Base-by-base conservation (phyloP, 1,139 yeast species). In the Geotrichum macrosporum region DNA sequence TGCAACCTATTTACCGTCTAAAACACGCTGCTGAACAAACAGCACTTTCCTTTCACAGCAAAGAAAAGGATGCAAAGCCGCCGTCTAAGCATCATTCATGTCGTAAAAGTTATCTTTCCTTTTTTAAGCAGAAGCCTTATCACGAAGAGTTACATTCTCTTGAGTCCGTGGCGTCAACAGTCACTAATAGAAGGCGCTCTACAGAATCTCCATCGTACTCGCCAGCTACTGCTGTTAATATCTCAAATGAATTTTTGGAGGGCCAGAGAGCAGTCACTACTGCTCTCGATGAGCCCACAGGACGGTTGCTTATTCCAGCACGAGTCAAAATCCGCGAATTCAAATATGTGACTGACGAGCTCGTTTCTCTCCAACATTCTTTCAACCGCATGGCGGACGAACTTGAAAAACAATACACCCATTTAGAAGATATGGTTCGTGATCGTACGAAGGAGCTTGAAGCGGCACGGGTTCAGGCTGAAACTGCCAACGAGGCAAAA, bases 311-410 rank as follows among this genome's bases (percentile, higher is more conserved):
- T n/a, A 29, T 43, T 10, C 48, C 51, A 3, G 39, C 49, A 10
- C 46, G 48, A 16, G 51, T 48, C 19, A 29, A 45, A 16, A 33
- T 48, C 26, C 31, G 42, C 15, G 33, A 34, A 8, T 41, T 30
- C 32, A 72, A 82, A 41, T 64, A 84, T 38, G 80, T 86, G 60
- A 75, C 79, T 44, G 96, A 92, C 69, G 98, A 92, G 65, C 73
- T 89, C 44, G 83, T 92, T 0, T 95, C 87, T 57, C 70, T 89
- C 43, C 81, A 94, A 0, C 92, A 83, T 43, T 92, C 95, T 0
- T 92, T 88, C 65, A 88, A 88, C 61, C 81, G 81, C 33, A 87
- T 89, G 96, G 81, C 94, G 5, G 88, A 82, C 58, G 95, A 87
- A 58, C 71, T 92, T 35, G 88, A 84, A 53, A 75, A 78, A 53